Percentiles rank a stretch among this genome's conserved stretches.
Evolutionary conservation across 2,329 filamentous ascomycete species (phyloP).

Genomic region (Neonectria hederae): DNA sequence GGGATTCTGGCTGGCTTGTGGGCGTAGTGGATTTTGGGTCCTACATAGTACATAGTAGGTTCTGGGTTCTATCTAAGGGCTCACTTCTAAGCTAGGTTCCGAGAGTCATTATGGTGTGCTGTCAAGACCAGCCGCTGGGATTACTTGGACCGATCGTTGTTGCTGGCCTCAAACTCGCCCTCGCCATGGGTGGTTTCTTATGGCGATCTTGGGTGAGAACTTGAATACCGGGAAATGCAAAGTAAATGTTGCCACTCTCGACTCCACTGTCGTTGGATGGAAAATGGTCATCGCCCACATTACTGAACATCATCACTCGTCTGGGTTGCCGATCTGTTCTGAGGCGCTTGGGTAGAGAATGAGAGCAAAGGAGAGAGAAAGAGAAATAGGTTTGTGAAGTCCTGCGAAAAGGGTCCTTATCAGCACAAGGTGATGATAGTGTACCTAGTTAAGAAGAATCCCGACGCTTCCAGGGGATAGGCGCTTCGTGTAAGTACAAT

Average conservation of each 20-base stretch:
- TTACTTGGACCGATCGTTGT: neutral
- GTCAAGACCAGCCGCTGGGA: neutral
- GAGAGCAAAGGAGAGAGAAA: neutral
- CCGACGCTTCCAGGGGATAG: conserved; percentile 7
- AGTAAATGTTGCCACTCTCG: neutral
- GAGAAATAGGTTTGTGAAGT: neutral
- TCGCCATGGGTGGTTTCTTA: neutral
- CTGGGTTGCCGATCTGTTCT: neutral
- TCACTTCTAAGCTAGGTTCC: neutral
- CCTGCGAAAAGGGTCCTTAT: neutral
- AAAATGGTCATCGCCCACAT: neutral
- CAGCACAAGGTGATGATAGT: neutral
- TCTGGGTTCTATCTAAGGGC: neutral
- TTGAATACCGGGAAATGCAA: neutral
- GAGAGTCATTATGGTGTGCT: neutral
- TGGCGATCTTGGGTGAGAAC: conserved; percentile 1
- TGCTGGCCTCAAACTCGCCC: conserved; percentile 11
- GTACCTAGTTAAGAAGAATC: neutral
- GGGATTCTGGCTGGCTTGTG: neutral
- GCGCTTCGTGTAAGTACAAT: conserved; percentile 6
- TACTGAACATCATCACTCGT: conserved; percentile 10
- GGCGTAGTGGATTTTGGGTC: neutral
- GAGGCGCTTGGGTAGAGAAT: neutral
- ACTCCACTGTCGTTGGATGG: neutral
- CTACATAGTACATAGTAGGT: neutral